Percentiles rank a stretch among this genome's conserved stretches.
phyloP scores from a whole-genome alignment of 2,329 filamentous ascomycete genomes.

The Cercospora brassicicola region DNA sequence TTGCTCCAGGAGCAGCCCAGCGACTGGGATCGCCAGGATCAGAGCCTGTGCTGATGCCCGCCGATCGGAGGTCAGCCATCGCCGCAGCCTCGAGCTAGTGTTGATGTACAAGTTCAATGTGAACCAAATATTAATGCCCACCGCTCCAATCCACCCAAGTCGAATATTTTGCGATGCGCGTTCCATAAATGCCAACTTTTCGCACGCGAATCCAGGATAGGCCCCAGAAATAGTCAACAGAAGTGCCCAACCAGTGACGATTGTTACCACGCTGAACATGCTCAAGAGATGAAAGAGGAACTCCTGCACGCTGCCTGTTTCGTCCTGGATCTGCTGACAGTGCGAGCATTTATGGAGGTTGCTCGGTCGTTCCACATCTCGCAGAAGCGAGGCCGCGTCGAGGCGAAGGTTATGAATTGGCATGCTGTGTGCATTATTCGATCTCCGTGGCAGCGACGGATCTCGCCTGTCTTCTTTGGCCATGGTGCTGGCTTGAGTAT shows the following conservation, averaged over 20 bases:
- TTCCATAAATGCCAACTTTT: background rate
- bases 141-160: background rate
- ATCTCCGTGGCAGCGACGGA: background rate
- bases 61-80: background rate
- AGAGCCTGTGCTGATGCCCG: slow-evolving; percentile 1
- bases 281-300: slow-evolving; percentile 4
- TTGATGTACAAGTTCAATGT: slow-evolving; percentile 1
- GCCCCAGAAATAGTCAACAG: background rate
- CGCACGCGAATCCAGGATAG: slow-evolving; percentile 2
- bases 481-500: background rate
- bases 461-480: background rate
- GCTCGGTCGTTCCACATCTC: background rate
- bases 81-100: background rate
- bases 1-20: background rate
- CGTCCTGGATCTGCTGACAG: background rate
- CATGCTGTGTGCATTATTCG: background rate
- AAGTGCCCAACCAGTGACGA: background rate
- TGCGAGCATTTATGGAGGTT: background rate
- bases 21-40: background rate
- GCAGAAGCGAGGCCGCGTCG: background rate
- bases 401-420: background rate
- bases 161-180: background rate
- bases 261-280: background rate
- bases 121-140: slow-evolving; percentile 1
- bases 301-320: background rate